phyloP scores from a whole-genome alignment of 140 eudicot species.

The Ambrosia hybrid region DNA sequence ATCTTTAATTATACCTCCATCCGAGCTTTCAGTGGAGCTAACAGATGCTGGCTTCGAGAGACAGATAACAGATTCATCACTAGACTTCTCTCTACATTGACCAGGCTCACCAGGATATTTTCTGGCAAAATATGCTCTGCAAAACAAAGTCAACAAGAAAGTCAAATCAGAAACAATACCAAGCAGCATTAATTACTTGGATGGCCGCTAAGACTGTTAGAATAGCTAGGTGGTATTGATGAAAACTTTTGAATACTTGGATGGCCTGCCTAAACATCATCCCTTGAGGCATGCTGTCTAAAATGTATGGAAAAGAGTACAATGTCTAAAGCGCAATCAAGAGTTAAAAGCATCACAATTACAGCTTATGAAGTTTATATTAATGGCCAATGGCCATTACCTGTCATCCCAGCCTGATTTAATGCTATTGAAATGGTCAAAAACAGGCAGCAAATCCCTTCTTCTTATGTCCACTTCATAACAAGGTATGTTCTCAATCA shows the following conservation, averaged over 20 bases:
- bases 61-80: conserved; percentile 36
- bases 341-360: not conserved
- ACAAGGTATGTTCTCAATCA: conserved; percentile 40
- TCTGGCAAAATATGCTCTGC: no score
- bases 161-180: no score
- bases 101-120: no score
- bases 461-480: conserved; percentile 50
- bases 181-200: conserved; percentile 17
- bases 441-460: conserved; percentile 56
- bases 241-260: not conserved
- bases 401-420: conserved; percentile 49
- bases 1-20: conserved; percentile 52
- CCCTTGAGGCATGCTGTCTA: not conserved
- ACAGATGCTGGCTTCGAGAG: conserved; percentile 63
- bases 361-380: not conserved
- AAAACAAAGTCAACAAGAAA: no score
- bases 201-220: not conserved
- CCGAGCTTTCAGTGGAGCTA: conserved; percentile 73
- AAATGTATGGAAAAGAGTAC: not conserved
- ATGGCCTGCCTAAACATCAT: not conserved
- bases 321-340: conserved; percentile 4
- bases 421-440: conserved; percentile 45
- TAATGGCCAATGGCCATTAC: conserved; percentile 21
- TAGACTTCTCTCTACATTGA: no score
- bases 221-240: not conserved